Conservation (phyloP, 2,329 filamentous ascomycete genomes). For the Sporothrix euskadiensis region DNA sequence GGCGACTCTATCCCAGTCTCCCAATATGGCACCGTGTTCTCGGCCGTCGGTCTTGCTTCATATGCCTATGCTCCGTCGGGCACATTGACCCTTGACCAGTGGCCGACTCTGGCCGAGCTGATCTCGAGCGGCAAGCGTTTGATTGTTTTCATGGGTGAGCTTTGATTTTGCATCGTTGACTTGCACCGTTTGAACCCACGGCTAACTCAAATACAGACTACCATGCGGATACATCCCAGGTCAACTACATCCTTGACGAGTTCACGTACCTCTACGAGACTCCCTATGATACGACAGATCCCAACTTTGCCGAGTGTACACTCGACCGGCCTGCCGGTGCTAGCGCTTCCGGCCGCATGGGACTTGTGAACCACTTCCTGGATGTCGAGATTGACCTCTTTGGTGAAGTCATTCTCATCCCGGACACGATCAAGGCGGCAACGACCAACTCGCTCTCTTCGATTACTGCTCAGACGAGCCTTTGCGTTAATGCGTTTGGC, state of each 20-base stretch:
- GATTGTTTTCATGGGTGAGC: constrained; percentile 67
- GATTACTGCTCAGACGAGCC: constrained; percentile 44
- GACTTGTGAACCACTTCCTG: constrained; percentile 64
- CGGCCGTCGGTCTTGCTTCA: constrained; percentile 54
- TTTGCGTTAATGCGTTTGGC: constrained; percentile 39
- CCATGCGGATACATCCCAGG: constrained; percentile 48
- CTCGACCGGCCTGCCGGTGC: constrained; percentile 60
- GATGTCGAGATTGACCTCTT: constrained; percentile 46
- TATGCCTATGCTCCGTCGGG: constrained; percentile 57
- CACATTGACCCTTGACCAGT: constrained; percentile 48
- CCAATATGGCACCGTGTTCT: constrained; percentile 57
- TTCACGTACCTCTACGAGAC: constrained; percentile 70
- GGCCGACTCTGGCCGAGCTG: constrained; percentile 70
- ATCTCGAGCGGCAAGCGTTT: constrained; percentile 64
- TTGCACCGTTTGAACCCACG: neutral
- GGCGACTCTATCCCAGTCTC: constrained; percentile 57
- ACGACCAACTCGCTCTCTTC: constrained; percentile 52
- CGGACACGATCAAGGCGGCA: constrained; percentile 38
- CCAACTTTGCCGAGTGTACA: constrained; percentile 63
- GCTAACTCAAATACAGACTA: constrained; percentile 54
- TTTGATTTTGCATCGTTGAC: constrained; percentile 15
- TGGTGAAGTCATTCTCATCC: constrained; percentile 35
- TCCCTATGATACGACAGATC: constrained; percentile 62
- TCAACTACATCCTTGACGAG: constrained; percentile 65
- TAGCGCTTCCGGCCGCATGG: constrained; percentile 46